Evolutionary conservation across 148 eudicot species (phyloP).

Genomic region (Fagopyrum esculentum): DNA sequence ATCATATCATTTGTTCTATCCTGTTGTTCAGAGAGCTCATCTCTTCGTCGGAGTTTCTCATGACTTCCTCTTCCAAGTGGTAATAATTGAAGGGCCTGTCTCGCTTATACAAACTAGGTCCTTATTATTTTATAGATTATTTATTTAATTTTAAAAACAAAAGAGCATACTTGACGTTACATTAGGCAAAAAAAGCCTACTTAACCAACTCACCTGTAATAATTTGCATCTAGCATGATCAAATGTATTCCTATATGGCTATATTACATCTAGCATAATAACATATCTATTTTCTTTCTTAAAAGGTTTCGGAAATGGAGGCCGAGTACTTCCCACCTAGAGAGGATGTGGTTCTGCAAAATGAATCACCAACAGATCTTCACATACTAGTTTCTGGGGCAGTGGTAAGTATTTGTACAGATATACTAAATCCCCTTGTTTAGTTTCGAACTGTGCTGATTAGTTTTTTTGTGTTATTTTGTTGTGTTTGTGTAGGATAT

Average conservation of each 20-base stretch:
- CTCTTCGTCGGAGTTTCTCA: conserved; percentile 55
- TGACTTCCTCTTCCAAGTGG: conserved; percentile 12
- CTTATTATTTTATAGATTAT: too few species aligned
- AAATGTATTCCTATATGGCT: too few species aligned
- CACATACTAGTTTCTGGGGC: conserved; percentile 81
- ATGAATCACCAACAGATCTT: conserved; percentile 66
- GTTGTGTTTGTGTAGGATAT: conserved; percentile 5
- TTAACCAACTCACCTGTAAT: too few species aligned
- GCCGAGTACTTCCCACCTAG: conserved; percentile 85
- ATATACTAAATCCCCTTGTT: background rate
- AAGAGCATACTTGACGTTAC: too few species aligned
- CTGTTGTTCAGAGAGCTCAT: conserved; percentile 55
- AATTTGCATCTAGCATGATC: too few species aligned
- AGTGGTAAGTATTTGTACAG: conserved; percentile 18
- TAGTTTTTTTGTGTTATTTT: too few species aligned
- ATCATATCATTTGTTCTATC: conserved; percentile 59
- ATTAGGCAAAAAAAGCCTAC: too few species aligned
- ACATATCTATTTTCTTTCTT: background rate
- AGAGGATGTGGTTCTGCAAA: conserved; percentile 74
- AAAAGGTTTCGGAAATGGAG: conserved; percentile 67
- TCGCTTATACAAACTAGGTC: too few species aligned
- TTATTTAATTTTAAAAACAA: too few species aligned
- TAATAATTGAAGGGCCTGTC: background rate
- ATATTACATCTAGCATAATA: too few species aligned
- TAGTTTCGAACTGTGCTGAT: background rate